These are phyloP conservation scores for Aspergillus avenaceus DNA, from an alignment of 495 filamentous ascomycete genomes.

Conservation along the genomic window DNA sequence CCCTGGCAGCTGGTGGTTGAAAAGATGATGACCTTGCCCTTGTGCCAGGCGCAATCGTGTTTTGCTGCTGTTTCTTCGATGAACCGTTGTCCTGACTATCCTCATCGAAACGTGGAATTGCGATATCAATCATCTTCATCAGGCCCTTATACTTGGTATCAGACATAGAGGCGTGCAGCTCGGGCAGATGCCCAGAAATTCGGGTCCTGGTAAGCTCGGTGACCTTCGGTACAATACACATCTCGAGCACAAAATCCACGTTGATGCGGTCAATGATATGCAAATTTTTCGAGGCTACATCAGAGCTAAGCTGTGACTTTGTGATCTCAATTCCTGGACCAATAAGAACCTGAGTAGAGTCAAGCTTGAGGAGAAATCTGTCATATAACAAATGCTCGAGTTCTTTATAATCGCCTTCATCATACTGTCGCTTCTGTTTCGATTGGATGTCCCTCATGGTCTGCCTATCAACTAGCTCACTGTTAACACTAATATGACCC, in stretches of 20 bases:
- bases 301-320: conserved; percentile 71
- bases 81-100: conserved; percentile 24
- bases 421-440: conserved; percentile 85
- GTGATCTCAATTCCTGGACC: conserved; percentile 91
- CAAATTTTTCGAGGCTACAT: conserved; percentile 65
- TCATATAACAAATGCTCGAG: conserved; percentile 94
- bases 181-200: conserved; percentile 85
- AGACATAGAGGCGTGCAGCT: conserved; percentile 85
- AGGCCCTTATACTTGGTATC: conserved; percentile 94
- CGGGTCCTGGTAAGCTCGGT: conserved; percentile 89
- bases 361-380: conserved; percentile 84
- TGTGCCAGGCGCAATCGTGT: conserved; percentile 26
- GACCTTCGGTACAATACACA: conserved; percentile 90
- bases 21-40: conserved; percentile 56
- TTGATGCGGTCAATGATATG: conserved; percentile 97
- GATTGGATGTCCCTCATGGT: conserved; percentile 84
- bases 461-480: conserved; percentile 85
- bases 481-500: conserved; percentile 89
- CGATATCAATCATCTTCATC: conserved; percentile 94
- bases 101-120: conserved; percentile 77
- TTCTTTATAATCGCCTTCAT: conserved; percentile 78
- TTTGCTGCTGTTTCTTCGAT: conserved; percentile 26
- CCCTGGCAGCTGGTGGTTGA: conserved; percentile 60
- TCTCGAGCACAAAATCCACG: conserved; percentile 87
- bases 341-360: conserved; percentile 91